Percentiles rank a stretch among this genome's conserved stretches.
Conservation (phyloP, 2,329 filamentous ascomycete genomes). For the Sclerotinia nivalis region DNA sequence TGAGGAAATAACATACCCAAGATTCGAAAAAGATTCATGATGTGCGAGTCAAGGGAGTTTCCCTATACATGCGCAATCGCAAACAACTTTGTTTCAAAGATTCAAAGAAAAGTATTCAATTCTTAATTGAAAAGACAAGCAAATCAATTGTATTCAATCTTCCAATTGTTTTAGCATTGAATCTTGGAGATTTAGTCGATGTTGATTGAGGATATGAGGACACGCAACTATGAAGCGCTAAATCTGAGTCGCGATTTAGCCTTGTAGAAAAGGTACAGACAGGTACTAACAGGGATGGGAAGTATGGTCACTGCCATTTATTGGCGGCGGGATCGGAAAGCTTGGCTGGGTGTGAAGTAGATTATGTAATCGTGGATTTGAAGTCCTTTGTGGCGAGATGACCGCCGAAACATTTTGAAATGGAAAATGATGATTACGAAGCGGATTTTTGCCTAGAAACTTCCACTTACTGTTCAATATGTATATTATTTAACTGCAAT, state of each 20-base stretch:
- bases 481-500: slow-evolving; percentile 6
- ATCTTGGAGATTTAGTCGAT: not conserved
- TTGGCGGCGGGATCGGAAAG: slow-evolving; percentile 13
- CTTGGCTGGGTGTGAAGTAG: not conserved
- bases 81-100: not conserved
- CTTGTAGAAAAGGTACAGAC: slow-evolving; percentile 18
- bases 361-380: slow-evolving; percentile 7
- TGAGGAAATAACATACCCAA: slow-evolving; percentile 50
- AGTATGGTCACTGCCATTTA: not conserved
- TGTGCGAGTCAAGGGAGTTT: slow-evolving; percentile 37
- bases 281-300: slow-evolving; percentile 14
- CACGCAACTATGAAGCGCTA: slow-evolving; percentile 35
- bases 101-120: slow-evolving; percentile 12
- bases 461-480: slow-evolving; percentile 28
- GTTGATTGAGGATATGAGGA: slow-evolving; percentile 30
- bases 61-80: slow-evolving; percentile 20
- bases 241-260: slow-evolving; percentile 13
- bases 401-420: not conserved
- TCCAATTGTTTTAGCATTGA: slow-evolving; percentile 2
- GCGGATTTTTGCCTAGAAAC: slow-evolving; percentile 35
- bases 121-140: not conserved
- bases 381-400: not conserved
- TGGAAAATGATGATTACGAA: slow-evolving; percentile 36
- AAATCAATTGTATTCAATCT: slow-evolving; percentile 4
- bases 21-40: slow-evolving; percentile 71